These are phyloP conservation scores for Arthrobotrys sphaeroides DNA, from an alignment of 2,329 filamentous ascomycete species.

Conservation along the genomic window DNA sequence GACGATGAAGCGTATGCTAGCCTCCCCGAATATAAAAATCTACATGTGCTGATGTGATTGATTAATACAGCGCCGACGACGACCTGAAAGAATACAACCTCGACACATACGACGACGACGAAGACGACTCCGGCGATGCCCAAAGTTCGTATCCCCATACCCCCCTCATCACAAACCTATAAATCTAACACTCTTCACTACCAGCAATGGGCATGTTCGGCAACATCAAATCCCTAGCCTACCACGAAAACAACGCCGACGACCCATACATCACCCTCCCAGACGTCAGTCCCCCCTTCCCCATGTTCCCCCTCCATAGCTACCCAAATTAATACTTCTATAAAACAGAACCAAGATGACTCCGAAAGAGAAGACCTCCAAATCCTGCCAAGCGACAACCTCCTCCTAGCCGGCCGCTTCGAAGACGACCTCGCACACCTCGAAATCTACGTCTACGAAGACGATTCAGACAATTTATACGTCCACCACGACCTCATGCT, in stretches of 20 bases:
- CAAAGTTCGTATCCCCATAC: conserved; percentile 64
- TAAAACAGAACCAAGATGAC: conserved; percentile 67
- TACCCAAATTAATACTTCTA: not conserved
- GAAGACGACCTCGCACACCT: conserved; percentile 97
- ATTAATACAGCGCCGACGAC: conserved; percentile 68
- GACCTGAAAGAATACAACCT: conserved; percentile 96
- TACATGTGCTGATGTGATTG: conserved; percentile 8
- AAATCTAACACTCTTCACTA: not conserved
- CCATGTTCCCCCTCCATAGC: not conserved
- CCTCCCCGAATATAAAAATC: not conserved
- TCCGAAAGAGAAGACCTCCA: conserved; percentile 94
- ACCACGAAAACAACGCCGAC: conserved; percentile 91
- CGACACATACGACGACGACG: conserved; percentile 88
- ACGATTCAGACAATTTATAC: conserved; percentile 93
- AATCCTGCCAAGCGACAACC: conserved; percentile 89
- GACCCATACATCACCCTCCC: conserved; percentile 96
- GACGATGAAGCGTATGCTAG: conserved; percentile 59
- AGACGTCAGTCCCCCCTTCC: conserved; percentile 61
- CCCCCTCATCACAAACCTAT: not conserved
- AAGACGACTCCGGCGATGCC: conserved; percentile 69
- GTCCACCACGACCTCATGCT: conserved; percentile 99
- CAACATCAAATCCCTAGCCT: conserved; percentile 90
- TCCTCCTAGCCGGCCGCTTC: conserved; percentile 89
- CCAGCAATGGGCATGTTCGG: conserved; percentile 83
- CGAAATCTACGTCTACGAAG: conserved; percentile 97